Evolutionary conservation across 805 yeast species (phyloP).

Genomic region (Candida coleopterorum): DNA sequence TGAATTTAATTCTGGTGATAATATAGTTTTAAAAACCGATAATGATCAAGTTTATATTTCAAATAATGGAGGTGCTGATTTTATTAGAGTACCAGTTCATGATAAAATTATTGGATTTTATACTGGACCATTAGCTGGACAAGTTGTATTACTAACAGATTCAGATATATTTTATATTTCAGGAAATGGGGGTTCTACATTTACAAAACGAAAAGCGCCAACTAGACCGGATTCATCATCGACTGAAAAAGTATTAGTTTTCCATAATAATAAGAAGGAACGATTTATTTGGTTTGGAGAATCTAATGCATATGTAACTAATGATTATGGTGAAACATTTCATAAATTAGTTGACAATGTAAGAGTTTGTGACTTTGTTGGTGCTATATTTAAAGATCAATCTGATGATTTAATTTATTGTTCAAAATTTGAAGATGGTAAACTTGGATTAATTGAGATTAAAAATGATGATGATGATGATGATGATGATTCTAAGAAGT

Average conservation of each 20-base stretch:
- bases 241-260: slow-evolving; percentile 44
- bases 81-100: slow-evolving; percentile 27
- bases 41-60: slow-evolving; percentile 56
- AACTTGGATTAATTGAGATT: slow-evolving; percentile 33
- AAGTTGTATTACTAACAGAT: slow-evolving; percentile 50
- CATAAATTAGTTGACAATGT: slow-evolving; percentile 47
- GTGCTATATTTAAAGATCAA: slow-evolving; percentile 41
- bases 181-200: slow-evolving; percentile 60
- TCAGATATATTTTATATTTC: slow-evolving; percentile 52
- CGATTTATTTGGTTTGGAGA: slow-evolving; percentile 69
- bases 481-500: slow-evolving; percentile 40
- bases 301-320: slow-evolving; percentile 62
- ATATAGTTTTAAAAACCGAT: slow-evolving; percentile 53
- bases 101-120: slow-evolving; percentile 27
- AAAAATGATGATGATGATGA: too few species aligned
- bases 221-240: slow-evolving; percentile 34
- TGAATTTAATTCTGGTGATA: slow-evolving; percentile 26
- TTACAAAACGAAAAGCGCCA: slow-evolving; percentile 47
- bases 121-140: slow-evolving; percentile 57
- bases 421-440: slow-evolving; percentile 31
- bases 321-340: slow-evolving; percentile 66
- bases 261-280: slow-evolving; percentile 52
- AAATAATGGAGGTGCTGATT: slow-evolving; percentile 43
- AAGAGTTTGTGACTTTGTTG: slow-evolving; percentile 63
- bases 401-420: slow-evolving; percentile 61